Evolutionary conservation across 148 eudicot species (phyloP), one percentile per base, ranked within the genome.

Genomic region (Drosera capensis): DNA sequence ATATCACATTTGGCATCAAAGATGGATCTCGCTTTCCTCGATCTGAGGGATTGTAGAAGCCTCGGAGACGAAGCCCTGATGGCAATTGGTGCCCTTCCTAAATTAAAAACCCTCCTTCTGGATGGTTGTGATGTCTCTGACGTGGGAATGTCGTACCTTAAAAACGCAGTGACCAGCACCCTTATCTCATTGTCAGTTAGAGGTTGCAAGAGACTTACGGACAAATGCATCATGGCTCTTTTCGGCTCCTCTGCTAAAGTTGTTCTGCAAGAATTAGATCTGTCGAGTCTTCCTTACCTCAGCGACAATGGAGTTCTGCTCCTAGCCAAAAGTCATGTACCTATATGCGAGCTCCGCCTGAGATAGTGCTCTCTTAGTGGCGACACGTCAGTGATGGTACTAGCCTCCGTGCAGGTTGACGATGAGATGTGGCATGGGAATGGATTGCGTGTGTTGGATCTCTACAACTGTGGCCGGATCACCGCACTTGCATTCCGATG

Each of bases 171-270:
- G 36, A 60, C 57, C 55, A 73, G 65, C 22, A 70, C 81, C 2
- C 64, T 90, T 43, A 57, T 68, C 34, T 57, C 86, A 1, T 61
- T 84, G 45, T 90, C 97, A 0, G 63, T 90, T 23, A 66, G 97
- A 60, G 85, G 97, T 23, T 90, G 97, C 80, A 90, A 80, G 77
- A 80, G 76, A 50, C 87, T 90, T 12, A 80, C 97, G 14, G 92
- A 80, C 67, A 71, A 68, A 29, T 84, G 84, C 64, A 71, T 90
- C 36, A 50, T 74, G n/a, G 64, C 61, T 48, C 63, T 90, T 24
- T 71, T 90, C 57, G 70, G 71, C 55, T 73, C 68, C 25, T 40
- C 65, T 59, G 65, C 71, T 14, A 73, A 66, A 24, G 54, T 54
- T n/a, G 68, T 63, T 44, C 56, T 90, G 14, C 73, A 76, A 67